Percentiles rank a stretch among this genome's conserved stretches.
phyloP scores from a whole-genome alignment of 768 basidiomycete species.

The Pisolithus tinctorius region DNA sequence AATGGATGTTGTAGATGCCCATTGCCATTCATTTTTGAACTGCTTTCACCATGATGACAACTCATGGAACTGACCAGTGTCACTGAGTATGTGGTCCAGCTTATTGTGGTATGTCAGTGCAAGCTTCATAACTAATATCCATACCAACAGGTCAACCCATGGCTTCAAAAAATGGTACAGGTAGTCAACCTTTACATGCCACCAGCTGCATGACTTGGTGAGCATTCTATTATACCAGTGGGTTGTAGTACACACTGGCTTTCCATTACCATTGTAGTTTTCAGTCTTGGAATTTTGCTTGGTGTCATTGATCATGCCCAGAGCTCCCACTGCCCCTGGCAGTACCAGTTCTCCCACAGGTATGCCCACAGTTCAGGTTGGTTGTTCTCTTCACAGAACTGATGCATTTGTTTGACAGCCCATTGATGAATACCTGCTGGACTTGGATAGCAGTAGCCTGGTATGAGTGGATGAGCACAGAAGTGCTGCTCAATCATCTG shows the following conservation, averaged over 20 bases:
- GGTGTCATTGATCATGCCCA: too few relatives aligned
- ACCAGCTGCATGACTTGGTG: background rate
- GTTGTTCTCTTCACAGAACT: background rate
- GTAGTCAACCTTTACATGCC: background rate
- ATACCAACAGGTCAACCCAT: background rate
- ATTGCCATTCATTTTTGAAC: conserved; percentile 5
- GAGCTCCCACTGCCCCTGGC: too few relatives aligned
- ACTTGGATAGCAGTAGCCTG: conserved; percentile 23
- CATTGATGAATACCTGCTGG: conserved; percentile 15
- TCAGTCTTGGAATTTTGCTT: too few relatives aligned
- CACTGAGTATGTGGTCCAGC: conserved; percentile 4
- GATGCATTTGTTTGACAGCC: conserved; percentile 1
- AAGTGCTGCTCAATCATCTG: conserved; percentile 19
- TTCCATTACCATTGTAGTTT: too few relatives aligned
- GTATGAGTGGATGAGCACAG: conserved; percentile 11
- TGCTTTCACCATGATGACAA: conserved; percentile 3
- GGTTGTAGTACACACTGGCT: too few relatives aligned
- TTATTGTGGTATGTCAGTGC: background rate
- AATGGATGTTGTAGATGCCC: too few relatives aligned
- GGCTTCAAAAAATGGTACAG: background rate
- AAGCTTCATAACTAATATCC: background rate
- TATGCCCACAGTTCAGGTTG: background rate
- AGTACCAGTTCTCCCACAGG: too few relatives aligned
- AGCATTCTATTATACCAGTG: too few relatives aligned
- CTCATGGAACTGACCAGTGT: conserved; percentile 1